A percentile compares a stretch with the other conserved stretches of the same genome.
phyloP scores from a whole-genome alignment of 768 basidiomycete genomes.

The Paxillus rubicundulus region DNA sequence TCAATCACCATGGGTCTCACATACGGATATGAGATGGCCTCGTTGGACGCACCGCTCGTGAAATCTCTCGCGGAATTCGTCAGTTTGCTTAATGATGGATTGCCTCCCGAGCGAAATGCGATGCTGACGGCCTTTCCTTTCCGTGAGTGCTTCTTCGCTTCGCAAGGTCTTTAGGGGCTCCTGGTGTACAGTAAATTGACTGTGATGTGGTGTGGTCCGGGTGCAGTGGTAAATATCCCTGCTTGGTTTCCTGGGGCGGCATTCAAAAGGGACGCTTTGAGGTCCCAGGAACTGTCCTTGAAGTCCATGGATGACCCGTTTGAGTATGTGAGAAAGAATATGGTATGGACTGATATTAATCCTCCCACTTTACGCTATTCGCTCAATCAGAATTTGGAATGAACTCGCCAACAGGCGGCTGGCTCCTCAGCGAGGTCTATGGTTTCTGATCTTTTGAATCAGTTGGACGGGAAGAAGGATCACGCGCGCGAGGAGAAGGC shows the following conservation, averaged over 20 bases:
- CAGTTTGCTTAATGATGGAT: slow-evolving; percentile 20
- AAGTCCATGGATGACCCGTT: slow-evolving; percentile 25
- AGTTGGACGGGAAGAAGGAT: slow-evolving; percentile 15
- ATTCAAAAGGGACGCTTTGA: slow-evolving; percentile 27
- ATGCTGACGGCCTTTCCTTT: slow-evolving; percentile 31
- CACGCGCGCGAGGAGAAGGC: slow-evolving; percentile 17
- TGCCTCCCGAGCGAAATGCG: slow-evolving; percentile 25
- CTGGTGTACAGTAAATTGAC: not conserved
- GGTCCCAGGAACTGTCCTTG: slow-evolving; percentile 26
- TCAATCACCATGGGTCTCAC: slow-evolving; percentile 33
- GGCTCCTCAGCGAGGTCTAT: slow-evolving; percentile 28
- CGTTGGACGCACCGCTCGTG: slow-evolving; percentile 26
- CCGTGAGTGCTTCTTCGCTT: slow-evolving; percentile 13
- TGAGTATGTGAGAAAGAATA: slow-evolving; percentile 25
- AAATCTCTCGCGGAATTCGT: slow-evolving; percentile 24
- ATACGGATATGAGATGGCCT: slow-evolving; percentile 28
- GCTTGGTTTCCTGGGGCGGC: slow-evolving; percentile 30
- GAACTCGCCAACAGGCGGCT: slow-evolving; percentile 15
- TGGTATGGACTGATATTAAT: slow-evolving; percentile 16
- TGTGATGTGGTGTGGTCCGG: not conserved
- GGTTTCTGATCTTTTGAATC: slow-evolving; percentile 27
- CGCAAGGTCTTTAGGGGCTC: not conserved
- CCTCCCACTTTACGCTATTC: too few relatives aligned
- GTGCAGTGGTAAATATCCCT: slow-evolving; percentile 26
- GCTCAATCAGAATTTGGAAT: not conserved